Base-by-base conservation (phyloP, 2,329 filamentous ascomycete species). In the Fusarium coicis region DNA sequence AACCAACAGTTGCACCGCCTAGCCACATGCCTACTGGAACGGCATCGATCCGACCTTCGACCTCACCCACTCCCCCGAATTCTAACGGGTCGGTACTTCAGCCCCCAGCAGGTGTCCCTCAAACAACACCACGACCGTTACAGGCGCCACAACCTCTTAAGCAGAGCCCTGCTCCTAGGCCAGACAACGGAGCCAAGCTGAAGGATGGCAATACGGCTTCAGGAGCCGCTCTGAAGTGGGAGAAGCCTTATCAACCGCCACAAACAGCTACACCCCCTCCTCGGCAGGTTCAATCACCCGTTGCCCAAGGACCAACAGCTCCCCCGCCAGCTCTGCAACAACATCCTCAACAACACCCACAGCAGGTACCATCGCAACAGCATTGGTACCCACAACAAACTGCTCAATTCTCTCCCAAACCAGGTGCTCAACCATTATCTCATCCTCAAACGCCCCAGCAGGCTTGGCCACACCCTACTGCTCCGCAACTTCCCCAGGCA, bases 161-260 rank as follows among this genome's bases (percentile, higher is more conserved):
- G 68, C 79, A 79, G 26, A 66, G 79, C 7, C 76, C 81, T 30
- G 78, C 81, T 19, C 79, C 82, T n/a, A 78, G 80, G 26, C 80
- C 81, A 10, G 82, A 83, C 18, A 68, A 71, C 39, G 64, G 76
- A 21, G 74, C 73, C 59, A 83, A 80, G 62, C 71, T 76, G 14
- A 81, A 80, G 50, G 78, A 81, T 26, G 70, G 67, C 6, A 64
- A 66, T n/a, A 61, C 71, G 23, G 60, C 75, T 10, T 64, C 75
- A 19, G 74, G 76, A 28, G 78, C 78, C 11, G 66, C 75, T 40
- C 65, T 83, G 23, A 84, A 84, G 61, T 84, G 83, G 83, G 83
- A 84, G 72, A 83, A 82, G 72, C 82, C 83, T 16, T 83, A 84
- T 66, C 82, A 83, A 61, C 82, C 82, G 46, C 78, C 78, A 6